Percentiles rank a stretch among this genome's conserved stretches.
Evolutionary conservation across 345 rosid species (phyloP).

Genomic region (Brassica juncea): DNA sequence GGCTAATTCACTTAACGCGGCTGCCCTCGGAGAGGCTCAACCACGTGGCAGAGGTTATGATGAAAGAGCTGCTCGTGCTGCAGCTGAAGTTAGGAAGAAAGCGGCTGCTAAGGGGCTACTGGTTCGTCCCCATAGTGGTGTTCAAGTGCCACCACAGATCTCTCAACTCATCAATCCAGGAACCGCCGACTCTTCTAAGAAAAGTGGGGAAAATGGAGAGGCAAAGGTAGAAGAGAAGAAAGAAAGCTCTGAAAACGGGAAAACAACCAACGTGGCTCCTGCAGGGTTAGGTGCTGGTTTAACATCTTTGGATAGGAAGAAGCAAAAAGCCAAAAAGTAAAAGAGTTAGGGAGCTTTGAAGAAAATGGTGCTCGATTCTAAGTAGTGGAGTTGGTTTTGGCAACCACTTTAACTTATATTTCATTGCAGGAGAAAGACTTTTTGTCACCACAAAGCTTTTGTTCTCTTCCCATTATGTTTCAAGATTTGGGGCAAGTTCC

Average conservation of each 20-base stretch:
- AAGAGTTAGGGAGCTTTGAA: slow-evolving; percentile 40
- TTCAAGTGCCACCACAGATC: slow-evolving; percentile 70
- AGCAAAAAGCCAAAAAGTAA: slow-evolving; percentile 60
- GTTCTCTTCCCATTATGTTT: slow-evolving; percentile 17
- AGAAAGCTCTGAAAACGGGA: slow-evolving; percentile 42
- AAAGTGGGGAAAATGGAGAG: slow-evolving; percentile 53
- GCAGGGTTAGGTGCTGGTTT: slow-evolving; percentile 83
- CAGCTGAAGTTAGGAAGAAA: slow-evolving; percentile 90
- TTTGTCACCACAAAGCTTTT: slow-evolving; percentile 19
- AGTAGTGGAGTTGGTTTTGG: slow-evolving; percentile 33
- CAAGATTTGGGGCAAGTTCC: slow-evolving; percentile 18
- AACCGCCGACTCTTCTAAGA: slow-evolving; percentile 48
- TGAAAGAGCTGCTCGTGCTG: slow-evolving; percentile 98
- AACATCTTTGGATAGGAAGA: slow-evolving; percentile 71
- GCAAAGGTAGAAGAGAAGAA: slow-evolving; percentile 43
- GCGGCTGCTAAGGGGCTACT: slow-evolving; percentile 85
- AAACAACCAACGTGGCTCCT: slow-evolving; percentile 53
- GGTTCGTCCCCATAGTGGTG: slow-evolving; percentile 63
- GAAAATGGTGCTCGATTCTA: slow-evolving; percentile 22
- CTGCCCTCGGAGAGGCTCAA: slow-evolving; percentile 60
- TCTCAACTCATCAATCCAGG: slow-evolving; percentile 69
- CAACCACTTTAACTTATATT: slow-evolving; percentile 30
- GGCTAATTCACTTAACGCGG: slow-evolving; percentile 57
- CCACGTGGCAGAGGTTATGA: slow-evolving; percentile 89
- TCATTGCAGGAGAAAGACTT: slow-evolving; percentile 26